Percentiles rank a stretch among this genome's conserved stretches.
phyloP scores from a whole-genome alignment of 2,329 filamentous ascomycete species.

The Diaporthe caulivora region DNA sequence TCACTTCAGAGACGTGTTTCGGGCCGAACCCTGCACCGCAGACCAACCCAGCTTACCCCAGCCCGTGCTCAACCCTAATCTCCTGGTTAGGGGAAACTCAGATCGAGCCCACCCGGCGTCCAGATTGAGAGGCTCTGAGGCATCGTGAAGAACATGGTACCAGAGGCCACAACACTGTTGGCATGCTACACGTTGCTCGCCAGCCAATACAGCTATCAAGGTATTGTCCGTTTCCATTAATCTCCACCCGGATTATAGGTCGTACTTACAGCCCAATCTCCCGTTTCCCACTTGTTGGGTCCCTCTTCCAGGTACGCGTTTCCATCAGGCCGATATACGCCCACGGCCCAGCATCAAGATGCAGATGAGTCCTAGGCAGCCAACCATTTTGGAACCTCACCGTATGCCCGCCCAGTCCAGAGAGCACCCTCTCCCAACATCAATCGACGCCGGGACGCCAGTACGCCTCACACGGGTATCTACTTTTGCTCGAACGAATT shows the following conservation, averaged over 20 bases:
- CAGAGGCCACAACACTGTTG: background rate
- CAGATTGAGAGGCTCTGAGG: background rate
- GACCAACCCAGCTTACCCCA: background rate
- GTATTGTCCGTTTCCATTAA: constrained; percentile 22
- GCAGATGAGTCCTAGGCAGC: background rate
- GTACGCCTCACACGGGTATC: constrained; percentile 38
- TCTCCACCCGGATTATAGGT: background rate
- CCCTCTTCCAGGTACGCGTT: background rate
- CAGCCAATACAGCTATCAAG: background rate
- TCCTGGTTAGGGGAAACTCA: background rate
- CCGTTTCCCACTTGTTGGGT: background rate
- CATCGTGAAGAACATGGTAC: background rate
- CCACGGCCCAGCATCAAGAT: background rate
- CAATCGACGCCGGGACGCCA: constrained; percentile 33
- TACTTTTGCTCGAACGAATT: constrained; percentile 36
- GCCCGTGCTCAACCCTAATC: background rate
- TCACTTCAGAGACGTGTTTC: constrained; percentile 12
- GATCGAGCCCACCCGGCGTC: background rate
- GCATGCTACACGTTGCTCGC: background rate
- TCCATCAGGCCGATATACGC: background rate
- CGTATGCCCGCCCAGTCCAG: background rate
- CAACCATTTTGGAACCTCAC: constrained; percentile 5
- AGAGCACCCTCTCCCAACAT: background rate
- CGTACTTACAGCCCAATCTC: constrained; percentile 27
- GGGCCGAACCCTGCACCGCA: background rate